phyloP scores from a whole-genome alignment of 139 green algal species.

The Tetradesmus lagerheimii region DNA sequence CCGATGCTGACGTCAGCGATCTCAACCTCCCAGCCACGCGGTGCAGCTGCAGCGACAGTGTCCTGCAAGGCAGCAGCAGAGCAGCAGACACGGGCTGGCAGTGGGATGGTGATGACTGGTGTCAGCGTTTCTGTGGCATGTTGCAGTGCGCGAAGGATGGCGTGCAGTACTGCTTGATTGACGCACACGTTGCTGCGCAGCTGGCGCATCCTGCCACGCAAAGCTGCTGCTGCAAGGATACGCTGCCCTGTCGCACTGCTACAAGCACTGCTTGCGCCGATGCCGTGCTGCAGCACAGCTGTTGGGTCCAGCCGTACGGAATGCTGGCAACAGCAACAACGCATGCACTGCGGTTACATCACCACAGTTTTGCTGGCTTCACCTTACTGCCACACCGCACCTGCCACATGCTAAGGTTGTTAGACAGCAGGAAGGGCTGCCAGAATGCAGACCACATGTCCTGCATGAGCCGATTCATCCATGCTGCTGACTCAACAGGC shows the following conservation, averaged over 20 bases:
- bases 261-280: neutral
- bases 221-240: neutral
- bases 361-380: no score
- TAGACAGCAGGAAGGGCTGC: slow-evolving; percentile 54
- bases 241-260: no score
- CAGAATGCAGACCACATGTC: slow-evolving; percentile 59
- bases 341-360: neutral
- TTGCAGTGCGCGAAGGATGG: no score
- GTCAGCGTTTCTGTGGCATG: no score
- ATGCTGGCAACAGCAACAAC: no score
- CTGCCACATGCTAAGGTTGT: slow-evolving; percentile 63
- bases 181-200: neutral
- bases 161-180: no score
- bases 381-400: neutral
- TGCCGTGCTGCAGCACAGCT: neutral
- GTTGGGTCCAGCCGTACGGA: neutral
- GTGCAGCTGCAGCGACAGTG: slow-evolving; percentile 51
- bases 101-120: neutral
- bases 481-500: slow-evolving; percentile 56
- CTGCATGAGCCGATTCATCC: slow-evolving; percentile 56
- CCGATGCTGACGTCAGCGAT: slow-evolving; percentile 60
- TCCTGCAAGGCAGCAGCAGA: slow-evolving; percentile 43
- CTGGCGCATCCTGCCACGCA: neutral
- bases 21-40: slow-evolving; percentile 60
- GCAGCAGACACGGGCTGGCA: neutral